phyloP scores from a whole-genome alignment of 2,329 filamentous ascomycete genomes.

The Aspergillus costaricaensis region DNA sequence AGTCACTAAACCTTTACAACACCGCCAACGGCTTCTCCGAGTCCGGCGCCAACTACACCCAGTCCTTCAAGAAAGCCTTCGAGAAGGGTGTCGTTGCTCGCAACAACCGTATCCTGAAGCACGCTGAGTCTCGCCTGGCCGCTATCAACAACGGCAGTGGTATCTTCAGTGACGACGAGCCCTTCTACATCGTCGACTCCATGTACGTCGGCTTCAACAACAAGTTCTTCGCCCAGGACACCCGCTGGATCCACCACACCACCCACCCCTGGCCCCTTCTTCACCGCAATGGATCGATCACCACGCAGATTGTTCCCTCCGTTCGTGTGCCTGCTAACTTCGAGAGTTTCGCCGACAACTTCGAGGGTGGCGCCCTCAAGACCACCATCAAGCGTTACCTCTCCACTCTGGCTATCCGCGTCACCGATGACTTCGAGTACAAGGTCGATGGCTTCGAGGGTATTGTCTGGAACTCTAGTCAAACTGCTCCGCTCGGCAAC shows the following conservation, averaged over 20 bases:
- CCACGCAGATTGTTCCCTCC: background rate
- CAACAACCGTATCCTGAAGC: background rate
- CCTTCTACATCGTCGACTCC: background rate
- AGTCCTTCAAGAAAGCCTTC: background rate
- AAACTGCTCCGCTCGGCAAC: background rate
- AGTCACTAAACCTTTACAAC: background rate
- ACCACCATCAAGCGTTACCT: background rate
- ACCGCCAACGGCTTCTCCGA: background rate
- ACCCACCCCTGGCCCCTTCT: background rate
- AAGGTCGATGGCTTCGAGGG: background rate
- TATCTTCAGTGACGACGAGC: constrained; percentile 1
- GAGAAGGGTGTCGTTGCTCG: background rate
- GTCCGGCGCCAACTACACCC: background rate
- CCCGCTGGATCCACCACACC: background rate
- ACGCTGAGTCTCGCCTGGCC: background rate
- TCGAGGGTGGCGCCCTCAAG: background rate
- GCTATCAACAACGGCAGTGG: background rate
- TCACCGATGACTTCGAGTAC: background rate
- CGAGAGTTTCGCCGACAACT: background rate
- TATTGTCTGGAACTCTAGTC: background rate
- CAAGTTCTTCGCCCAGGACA: constrained; percentile 3
- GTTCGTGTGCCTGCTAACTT: background rate
- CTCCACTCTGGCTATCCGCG: background rate
- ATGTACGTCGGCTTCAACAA: constrained; percentile 6
- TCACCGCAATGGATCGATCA: constrained; percentile 1